Base-by-base conservation (phyloP, 2,329 filamentous ascomycete species). In the Paraphaeosphaeria minitans region DNA sequence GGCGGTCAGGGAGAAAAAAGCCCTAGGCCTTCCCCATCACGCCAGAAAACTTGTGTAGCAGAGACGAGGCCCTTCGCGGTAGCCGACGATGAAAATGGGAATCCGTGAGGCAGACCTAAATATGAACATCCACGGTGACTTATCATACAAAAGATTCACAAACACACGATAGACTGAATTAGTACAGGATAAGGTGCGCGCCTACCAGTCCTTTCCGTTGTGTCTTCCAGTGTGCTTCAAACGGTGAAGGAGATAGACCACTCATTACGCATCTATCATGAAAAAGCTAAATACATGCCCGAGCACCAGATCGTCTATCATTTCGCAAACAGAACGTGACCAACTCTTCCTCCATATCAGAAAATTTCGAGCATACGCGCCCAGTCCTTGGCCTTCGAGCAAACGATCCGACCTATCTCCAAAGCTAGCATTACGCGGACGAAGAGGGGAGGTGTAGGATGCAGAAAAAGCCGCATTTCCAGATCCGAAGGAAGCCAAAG, bases 241-340 rank as follows among this genome's bases (percentile, higher is more conserved):
- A 37, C 35, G 46, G 41, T 62, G 56, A 65, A 67, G 61, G 67
- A 61, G 29, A 21, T 41, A 41, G 59, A 70, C 60, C 65, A 66
- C 47, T 62, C 59, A 61, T 67, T 69, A 63, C 61, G 57, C 58
- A 63, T 73, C 69, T 73, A 71, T 61, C 60, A 51, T 60, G 21
- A 22, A 59, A 57, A 65, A 53, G 62, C 66, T 74, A 70, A 67
- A 67, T 74, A 73, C 69, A 74, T 73, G 71, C 67, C 64, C 65
- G 66, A 66, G 66, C 70, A 70, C 63, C 48, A 59, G 66, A 62
- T 64, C 65, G 62, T 74, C 69, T 74, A 70, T 63, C 63, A 51
- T 65, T 55, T 42, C 62, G 59, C 61, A 55, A 62, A 63, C 56
- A 56, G 13, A 57, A 60, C 35, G n/a, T 47, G 54, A 53, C 41